phyloP scores from a whole-genome alignment of 352 stramenopile genomes.

The Phytophthora tubulina region DNA sequence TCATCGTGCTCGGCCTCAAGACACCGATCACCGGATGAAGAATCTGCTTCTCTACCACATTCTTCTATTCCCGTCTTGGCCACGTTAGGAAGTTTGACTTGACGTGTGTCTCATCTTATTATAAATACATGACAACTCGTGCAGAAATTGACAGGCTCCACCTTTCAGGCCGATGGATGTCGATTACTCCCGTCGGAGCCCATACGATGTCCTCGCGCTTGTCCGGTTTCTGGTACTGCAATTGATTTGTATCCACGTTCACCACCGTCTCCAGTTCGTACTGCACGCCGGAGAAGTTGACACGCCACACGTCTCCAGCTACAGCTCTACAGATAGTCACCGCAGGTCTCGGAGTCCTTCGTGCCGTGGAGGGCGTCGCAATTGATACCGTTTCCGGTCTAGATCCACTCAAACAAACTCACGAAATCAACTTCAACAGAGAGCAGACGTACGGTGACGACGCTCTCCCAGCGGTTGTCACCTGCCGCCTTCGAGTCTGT shows the following conservation, averaged over 20 bases:
- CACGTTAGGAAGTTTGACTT: constrained; percentile 25
- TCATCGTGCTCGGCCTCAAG: constrained; percentile 38
- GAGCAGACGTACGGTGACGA: no score
- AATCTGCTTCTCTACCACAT: constrained; percentile 41
- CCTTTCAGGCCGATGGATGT: constrained; percentile 80
- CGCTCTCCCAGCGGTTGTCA: no score
- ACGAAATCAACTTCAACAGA: no score
- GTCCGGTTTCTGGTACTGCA: constrained; percentile 62
- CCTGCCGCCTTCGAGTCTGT: no score
- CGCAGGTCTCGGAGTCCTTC: constrained; percentile 17
- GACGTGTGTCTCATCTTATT: not conserved
- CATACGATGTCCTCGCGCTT: constrained; percentile 77
- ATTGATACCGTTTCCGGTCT: not conserved
- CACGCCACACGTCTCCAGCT: constrained; percentile 76
- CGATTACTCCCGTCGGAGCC: constrained; percentile 75
- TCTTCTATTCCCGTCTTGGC: constrained; percentile 15
- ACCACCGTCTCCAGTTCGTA: constrained; percentile 64
- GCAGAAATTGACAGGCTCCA: constrained; percentile 48
- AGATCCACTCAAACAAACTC: no score
- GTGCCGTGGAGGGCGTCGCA: constrained; percentile 23
- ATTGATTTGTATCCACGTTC: constrained; percentile 54
- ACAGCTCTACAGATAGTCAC: constrained; percentile 23
- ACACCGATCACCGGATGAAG: constrained; percentile 33
- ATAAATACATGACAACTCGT: constrained; percentile 1
- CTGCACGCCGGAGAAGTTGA: constrained; percentile 93